Evolutionary conservation across 257 asterid species (phyloP).

Genomic region (Anisodus tanguticus): DNA sequence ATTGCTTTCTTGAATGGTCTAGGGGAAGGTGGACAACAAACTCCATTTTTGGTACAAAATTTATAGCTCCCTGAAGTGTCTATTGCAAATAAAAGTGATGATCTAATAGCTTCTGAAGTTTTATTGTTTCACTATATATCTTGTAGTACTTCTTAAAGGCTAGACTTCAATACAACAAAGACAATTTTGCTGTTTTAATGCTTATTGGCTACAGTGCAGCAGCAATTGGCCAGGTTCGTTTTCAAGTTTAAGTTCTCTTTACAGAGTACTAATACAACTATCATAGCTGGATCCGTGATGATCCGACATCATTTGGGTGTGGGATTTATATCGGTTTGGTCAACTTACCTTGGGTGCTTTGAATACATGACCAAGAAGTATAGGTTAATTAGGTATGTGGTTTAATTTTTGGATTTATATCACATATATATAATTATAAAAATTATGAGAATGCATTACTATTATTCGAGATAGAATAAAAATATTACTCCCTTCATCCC

Average conservation of each 20-base stretch:
- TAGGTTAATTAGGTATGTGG: too few relatives aligned
- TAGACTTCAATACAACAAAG: conserved; percentile 60
- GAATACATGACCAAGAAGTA: too few relatives aligned
- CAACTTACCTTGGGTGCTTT: too few relatives aligned
- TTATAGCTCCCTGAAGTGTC: conserved; percentile 26
- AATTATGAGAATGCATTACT: too few relatives aligned
- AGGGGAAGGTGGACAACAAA: conserved; percentile 64
- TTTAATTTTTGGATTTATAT: too few relatives aligned
- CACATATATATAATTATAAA: too few relatives aligned
- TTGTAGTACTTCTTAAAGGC: conserved; percentile 71
- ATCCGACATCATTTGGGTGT: too few relatives aligned
- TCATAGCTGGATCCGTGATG: not conserved
- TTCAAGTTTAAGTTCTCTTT: not conserved
- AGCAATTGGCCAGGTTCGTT: conserved; percentile 55
- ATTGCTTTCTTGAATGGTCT: conserved; percentile 65
- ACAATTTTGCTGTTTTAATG: conserved; percentile 71
- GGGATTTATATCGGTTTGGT: too few relatives aligned
- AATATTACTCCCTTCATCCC: too few relatives aligned
- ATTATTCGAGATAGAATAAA: too few relatives aligned
- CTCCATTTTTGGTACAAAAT: conserved; percentile 56
- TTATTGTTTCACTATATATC: not conserved
- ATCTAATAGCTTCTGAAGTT: not conserved
- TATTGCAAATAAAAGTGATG: not conserved
- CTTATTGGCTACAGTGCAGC: conserved; percentile 58
- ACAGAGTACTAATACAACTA: not conserved